phyloP scores from a whole-genome alignment of 345 rosid genomes.

The Crucihimalaya himalaica region DNA sequence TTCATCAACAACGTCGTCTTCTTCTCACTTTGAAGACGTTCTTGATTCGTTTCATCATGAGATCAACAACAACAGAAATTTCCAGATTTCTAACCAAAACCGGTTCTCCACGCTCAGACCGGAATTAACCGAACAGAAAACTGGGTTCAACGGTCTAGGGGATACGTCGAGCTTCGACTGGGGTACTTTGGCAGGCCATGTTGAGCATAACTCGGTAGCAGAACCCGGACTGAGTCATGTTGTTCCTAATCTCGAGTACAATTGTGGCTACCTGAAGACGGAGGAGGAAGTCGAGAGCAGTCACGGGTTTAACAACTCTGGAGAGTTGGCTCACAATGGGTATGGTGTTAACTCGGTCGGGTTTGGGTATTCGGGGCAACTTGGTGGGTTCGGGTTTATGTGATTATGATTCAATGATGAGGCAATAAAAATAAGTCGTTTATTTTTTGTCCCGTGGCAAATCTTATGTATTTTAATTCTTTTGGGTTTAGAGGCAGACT shows the following conservation, averaged over 20 bases:
- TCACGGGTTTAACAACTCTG: conserved; percentile 12
- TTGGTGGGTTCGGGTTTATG: conserved; percentile 36
- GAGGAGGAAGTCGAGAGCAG: conserved; percentile 23
- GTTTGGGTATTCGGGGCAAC: conserved; percentile 36
- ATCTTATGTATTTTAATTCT: conserved; percentile 22
- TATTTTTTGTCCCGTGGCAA: conserved; percentile 15
- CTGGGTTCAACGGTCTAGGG: conserved; percentile 36
- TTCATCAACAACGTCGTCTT: conserved; percentile 52
- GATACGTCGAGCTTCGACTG: conserved; percentile 52
- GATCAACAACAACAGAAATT: conserved; percentile 45
- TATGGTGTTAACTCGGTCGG: conserved; percentile 34
- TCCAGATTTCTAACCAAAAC: conserved; percentile 37
- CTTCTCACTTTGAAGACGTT: conserved; percentile 77
- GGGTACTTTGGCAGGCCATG: conserved; percentile 26
- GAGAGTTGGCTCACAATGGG: conserved; percentile 19
- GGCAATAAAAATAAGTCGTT: background rate
- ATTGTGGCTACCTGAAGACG: conserved; percentile 45
- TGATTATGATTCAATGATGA: conserved; percentile 19
- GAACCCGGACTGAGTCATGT: conserved; percentile 43
- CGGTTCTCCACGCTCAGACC: conserved; percentile 39
- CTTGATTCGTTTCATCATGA: conserved; percentile 47
- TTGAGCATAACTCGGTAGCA: conserved; percentile 41
- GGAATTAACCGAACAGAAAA: conserved; percentile 43
- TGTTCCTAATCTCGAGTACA: conserved; percentile 34
- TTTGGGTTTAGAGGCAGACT: conserved; percentile 16